These are phyloP conservation scores for Beta macrorhiza DNA, from an alignment of 179 eudicot species.

Conservation along the genomic window DNA sequence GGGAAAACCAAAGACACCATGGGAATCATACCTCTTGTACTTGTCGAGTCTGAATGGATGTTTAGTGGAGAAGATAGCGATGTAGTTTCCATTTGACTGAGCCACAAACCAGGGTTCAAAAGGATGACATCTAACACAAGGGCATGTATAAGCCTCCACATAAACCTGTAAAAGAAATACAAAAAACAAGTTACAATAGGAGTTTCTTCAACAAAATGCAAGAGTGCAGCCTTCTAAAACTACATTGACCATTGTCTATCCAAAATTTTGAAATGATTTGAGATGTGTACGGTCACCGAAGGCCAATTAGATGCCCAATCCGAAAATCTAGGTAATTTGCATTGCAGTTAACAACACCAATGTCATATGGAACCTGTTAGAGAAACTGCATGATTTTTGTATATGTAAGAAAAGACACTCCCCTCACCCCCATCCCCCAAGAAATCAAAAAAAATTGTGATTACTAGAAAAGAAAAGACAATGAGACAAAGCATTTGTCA, in stretches of 20 bases:
- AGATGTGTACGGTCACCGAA: not conserved
- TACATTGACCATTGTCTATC: not conserved
- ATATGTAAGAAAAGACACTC: too few relatives aligned
- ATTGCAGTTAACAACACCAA: too few relatives aligned
- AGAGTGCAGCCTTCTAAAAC: not conserved
- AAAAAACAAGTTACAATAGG: not conserved
- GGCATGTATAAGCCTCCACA: constrained; percentile 85
- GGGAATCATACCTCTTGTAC: constrained; percentile 74
- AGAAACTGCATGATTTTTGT: too few relatives aligned
- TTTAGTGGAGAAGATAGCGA: constrained; percentile 75
- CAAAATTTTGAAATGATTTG: too few relatives aligned
- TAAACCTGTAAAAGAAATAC: constrained; percentile 51
- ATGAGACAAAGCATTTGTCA: not conserved
- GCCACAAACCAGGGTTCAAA: constrained; percentile 68
- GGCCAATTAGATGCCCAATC: too few relatives aligned
- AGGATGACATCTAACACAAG: constrained; percentile 68
- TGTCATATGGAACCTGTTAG: too few relatives aligned
- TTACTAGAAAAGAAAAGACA: not conserved
- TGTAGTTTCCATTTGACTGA: constrained; percentile 88
- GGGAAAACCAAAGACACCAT: constrained; percentile 78
- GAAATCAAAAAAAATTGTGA: too few relatives aligned
- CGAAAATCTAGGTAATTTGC: too few relatives aligned
- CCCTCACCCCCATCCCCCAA: not conserved
- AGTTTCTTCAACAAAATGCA: not conserved
- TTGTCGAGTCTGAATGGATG: constrained; percentile 78